Evolutionary conservation across 164 flowering plant species (phyloP), one percentile per base, ranked within the genome.

Genomic region (Vitis rotundifolia): DNA sequence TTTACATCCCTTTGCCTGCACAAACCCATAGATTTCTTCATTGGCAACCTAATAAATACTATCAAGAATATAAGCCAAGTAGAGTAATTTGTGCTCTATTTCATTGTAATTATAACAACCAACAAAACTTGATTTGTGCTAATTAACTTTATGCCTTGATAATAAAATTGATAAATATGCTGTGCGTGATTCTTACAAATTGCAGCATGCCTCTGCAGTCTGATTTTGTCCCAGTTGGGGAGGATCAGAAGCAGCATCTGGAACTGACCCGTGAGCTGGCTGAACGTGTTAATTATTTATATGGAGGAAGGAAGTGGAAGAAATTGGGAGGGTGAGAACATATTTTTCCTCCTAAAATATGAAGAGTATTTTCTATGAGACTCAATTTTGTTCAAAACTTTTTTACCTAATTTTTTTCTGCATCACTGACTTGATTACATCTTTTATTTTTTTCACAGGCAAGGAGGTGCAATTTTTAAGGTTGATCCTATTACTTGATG

Each of bases 281-380:
- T 68, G 92, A 89, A 73, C 87, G 98, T 65, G 83, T 91, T 63
- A 95, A 95, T 76, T 64, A 84, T 76, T 76, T 91, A 80, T 95
- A 83, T 83, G 98, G 98, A 70, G 97, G 97, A 74, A 90, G 86
- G 82, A 93, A 93, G 75, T 93, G 95, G 97, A 95, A 93, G 83
- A 95, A 95, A 83, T 71, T 95, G 78, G 99, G 99, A 83, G 99
- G 98, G 99, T 92, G 81, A 83, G 85, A 48, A 68, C 18, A 47
- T 49, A 54, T 3, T 67, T 59, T 61, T 64, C 13, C 66, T 70
- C 19, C 59, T 49, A 51, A 37, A 54, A 37, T 10, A 11, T 62
- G n/a, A 15, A 26, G 49, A 47, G 3, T 47, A 54, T 52, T 53
- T 49, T 9, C 14, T 37, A 3, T 26, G 7, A 8, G 26, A 61